Evolutionary conservation across 2,329 filamentous ascomycete species (phyloP).

Genomic region (Sclerotinia trifoliorum): DNA sequence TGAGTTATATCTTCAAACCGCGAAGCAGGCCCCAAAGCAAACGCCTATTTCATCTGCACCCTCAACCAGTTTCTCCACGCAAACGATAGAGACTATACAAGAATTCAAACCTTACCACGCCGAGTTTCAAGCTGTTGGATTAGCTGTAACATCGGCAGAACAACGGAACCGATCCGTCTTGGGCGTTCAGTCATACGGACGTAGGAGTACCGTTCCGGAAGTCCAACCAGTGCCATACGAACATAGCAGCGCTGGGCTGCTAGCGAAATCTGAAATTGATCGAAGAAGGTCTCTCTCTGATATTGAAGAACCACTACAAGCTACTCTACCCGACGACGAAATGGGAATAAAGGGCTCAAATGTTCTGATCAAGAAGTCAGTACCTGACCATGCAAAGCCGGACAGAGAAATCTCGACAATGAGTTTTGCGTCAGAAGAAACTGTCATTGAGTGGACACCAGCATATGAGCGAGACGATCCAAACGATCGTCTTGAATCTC

Average conservation of each 20-base stretch:
- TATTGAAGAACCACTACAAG: constrained; percentile 21
- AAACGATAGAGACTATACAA: constrained; percentile 54
- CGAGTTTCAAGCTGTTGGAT: constrained; percentile 53
- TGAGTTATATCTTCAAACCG: constrained; percentile 44
- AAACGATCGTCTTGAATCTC: neutral
- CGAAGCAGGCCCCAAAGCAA: constrained; percentile 43
- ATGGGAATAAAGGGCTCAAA: constrained; percentile 24
- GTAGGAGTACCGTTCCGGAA: constrained; percentile 21
- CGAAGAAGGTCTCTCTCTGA: neutral
- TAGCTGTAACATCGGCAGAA: constrained; percentile 56
- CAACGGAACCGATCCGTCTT: constrained; percentile 33
- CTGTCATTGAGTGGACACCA: constrained; percentile 32
- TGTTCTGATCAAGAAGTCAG: constrained; percentile 11
- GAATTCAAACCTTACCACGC: constrained; percentile 54
- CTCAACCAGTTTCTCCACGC: constrained; percentile 42
- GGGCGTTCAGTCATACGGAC: neutral
- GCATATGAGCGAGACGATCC: constrained; percentile 24
- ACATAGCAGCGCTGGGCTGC: neutral
- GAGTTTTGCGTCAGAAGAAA: constrained; percentile 29
- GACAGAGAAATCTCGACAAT: constrained; percentile 22
- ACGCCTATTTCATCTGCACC: constrained; percentile 36
- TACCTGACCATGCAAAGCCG: neutral
- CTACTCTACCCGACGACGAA: constrained; percentile 27
- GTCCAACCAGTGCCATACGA: constrained; percentile 3
- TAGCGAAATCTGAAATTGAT: neutral